These are phyloP conservation scores for Nemania sp. DNA, from an alignment of 2,329 filamentous ascomycete genomes.

Conservation along the genomic window DNA sequence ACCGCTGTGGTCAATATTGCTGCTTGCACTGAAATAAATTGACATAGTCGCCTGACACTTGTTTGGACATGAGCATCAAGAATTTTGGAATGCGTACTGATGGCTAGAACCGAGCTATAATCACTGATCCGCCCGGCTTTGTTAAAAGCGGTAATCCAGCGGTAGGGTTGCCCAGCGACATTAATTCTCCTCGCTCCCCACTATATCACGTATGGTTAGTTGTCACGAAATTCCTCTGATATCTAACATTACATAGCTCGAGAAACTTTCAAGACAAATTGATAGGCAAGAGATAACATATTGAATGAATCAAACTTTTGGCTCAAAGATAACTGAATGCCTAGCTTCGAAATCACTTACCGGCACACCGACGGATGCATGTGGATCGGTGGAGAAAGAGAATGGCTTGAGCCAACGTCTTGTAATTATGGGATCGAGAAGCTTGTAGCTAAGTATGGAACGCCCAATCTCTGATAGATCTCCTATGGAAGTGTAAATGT, in stretches of 20 bases:
- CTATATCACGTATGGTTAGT: no score
- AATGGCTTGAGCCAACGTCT: constrained; percentile 47
- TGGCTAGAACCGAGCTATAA: constrained; percentile 44
- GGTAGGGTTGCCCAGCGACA: constrained; percentile 32
- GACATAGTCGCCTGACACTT: no score
- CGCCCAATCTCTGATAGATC: constrained; percentile 40
- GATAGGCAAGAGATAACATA: no score
- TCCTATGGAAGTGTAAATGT: constrained; percentile 42
- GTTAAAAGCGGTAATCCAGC: constrained; percentile 44
- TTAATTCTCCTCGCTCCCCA: constrained; percentile 43
- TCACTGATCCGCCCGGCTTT: constrained; percentile 47
- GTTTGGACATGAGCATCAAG: no score
- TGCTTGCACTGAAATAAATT: no score
- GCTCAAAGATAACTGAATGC: no score
- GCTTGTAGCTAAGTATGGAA: constrained; percentile 39
- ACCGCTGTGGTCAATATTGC: no score
- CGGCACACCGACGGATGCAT: constrained; percentile 43
- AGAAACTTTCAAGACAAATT: no score
- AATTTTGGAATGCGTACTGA: constrained; percentile 28
- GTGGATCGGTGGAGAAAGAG: constrained; percentile 44
- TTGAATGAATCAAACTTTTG: no score
- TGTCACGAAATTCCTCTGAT: no score
- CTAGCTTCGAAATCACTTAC: background rate
- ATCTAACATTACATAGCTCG: no score
- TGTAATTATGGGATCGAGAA: constrained; percentile 41